Evolutionary conservation across 23 red algal genomes (phyloP), one percentile per base, ranked within the genome.

Genomic region (Agarophyton chilense): DNA sequence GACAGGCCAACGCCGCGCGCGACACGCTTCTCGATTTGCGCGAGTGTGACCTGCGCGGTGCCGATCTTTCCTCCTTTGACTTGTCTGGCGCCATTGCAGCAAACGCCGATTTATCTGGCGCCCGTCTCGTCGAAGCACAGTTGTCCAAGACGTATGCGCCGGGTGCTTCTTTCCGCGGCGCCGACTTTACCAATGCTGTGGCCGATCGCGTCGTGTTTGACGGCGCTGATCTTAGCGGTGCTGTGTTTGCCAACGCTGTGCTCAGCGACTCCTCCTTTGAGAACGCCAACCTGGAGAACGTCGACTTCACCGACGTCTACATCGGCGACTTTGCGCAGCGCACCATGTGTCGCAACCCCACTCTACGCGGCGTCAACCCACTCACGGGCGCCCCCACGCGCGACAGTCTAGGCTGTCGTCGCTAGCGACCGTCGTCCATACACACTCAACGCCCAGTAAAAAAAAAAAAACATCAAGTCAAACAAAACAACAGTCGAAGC

Each of bases 131-230:
- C 12, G 87, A 85, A 10, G 79, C 88, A 2, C 47, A 77, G 73
- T 54, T 98, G 52, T 90, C 81, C 52, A 98, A 98, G 90, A 70
- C 87, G 31, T 95, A 93, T 38, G 96, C 88, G 9, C 50, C 56
- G 11, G 22, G 60, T 34, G 92, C 92, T 9, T 51, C 18, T 32
- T 90, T 94, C 76, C 18, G 82, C 1, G 88, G 46, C 56, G 62
- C 77, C 61, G 77, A 95, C 65, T 93, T 98, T 24, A 86, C 77
- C 26, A 90, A 95, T 49, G 96, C 92, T 8, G 71, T 98, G 10
- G 92, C 86, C 50, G 96, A 98, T 46, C 82, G 96, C 38, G 96
- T 95, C 52, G 90, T 49, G 29, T 98, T 98, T 92, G 93, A 98
- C 46, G 79, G 72, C 44, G 81, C 79, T 21, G 93, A 98, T 51